Evolutionary conservation across 2,329 filamentous ascomycete species (phyloP).

Genomic region (Trichoderma oligosporum): DNA sequence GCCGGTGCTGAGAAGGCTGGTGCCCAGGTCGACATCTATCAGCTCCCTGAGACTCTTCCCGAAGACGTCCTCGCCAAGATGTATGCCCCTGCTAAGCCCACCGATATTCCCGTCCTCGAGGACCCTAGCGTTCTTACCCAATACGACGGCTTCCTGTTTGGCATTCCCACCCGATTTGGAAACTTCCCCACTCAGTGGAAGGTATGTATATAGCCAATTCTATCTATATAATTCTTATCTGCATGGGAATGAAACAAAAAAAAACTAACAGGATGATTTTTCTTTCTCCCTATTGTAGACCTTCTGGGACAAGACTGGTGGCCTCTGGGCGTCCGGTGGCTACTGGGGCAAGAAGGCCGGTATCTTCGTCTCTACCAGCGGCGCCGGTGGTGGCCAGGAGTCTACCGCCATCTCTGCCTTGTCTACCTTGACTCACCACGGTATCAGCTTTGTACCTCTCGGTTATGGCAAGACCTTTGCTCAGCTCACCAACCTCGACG

Average conservation of each 20-base stretch:
- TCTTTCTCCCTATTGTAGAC: constrained; percentile 32
- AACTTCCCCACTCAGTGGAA: constrained; percentile 98
- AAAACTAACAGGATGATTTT: too few species aligned
- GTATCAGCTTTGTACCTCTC: constrained; percentile 92
- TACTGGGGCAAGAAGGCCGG: constrained; percentile 88
- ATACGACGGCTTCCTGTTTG: constrained; percentile 89
- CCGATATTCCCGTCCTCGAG: constrained; percentile 60
- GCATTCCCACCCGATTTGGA: constrained; percentile 92
- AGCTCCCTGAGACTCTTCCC: constrained; percentile 84
- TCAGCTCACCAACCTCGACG: constrained; percentile 64
- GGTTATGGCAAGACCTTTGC: constrained; percentile 81
- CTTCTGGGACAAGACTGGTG: constrained; percentile 88
- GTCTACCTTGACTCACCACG: constrained; percentile 87
- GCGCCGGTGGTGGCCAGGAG: constrained; percentile 87
- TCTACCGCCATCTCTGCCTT: constrained; percentile 75
- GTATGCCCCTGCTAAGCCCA: constrained; percentile 75
- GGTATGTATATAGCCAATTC: constrained; percentile 31
- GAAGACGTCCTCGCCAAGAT: constrained; percentile 84
- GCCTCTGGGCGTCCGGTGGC: constrained; percentile 73
- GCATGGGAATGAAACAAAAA: neutral
- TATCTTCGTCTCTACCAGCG: constrained; percentile 84
- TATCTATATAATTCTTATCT: neutral
- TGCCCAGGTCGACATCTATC: constrained; percentile 75
- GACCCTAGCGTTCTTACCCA: constrained; percentile 57
- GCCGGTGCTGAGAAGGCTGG: constrained; percentile 84